These are phyloP conservation scores for Saprolegnia parasitica DNA, from an alignment of 352 stramenopile genomes.

Conservation along the genomic window DNA sequence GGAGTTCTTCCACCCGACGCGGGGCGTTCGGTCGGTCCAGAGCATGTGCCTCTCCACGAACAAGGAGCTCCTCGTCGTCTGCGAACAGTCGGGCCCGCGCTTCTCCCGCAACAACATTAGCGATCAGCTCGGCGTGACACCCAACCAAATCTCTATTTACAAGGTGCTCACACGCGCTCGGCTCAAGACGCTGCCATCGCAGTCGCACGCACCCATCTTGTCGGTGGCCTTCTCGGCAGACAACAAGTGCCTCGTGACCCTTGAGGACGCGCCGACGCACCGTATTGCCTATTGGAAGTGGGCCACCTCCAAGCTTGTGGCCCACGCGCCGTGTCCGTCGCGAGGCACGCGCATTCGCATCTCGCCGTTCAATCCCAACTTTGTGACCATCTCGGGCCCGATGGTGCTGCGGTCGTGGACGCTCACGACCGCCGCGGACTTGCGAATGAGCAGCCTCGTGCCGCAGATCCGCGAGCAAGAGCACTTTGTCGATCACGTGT, in stretches of 20 bases:
- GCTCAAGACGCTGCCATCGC: conserved; percentile 43
- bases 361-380: conserved; percentile 58
- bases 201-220: conserved; percentile 53
- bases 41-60: conserved; percentile 67
- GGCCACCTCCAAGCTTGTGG: conserved; percentile 65
- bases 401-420: conserved; percentile 77
- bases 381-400: conserved; percentile 68
- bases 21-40: conserved; percentile 47
- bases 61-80: conserved; percentile 59
- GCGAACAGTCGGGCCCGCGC: conserved; percentile 38
- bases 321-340: conserved; percentile 61
- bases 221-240: conserved; percentile 65
- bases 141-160: conserved; percentile 56
- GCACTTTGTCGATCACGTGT: conserved; percentile 78
- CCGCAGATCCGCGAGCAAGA: conserved; percentile 70
- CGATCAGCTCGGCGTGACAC: conserved; percentile 24
- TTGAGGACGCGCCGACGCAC: conserved; percentile 65
- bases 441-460: conserved; percentile 74
- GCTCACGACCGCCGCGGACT: conserved; percentile 61
- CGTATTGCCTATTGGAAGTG: conserved; percentile 80
- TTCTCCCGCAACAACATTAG: conserved; percentile 28
- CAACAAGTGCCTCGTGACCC: conserved; percentile 70
- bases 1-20: conserved; percentile 69
- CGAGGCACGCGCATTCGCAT: conserved; percentile 63
- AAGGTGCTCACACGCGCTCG: conserved; percentile 41